Base-by-base conservation (phyloP, 495 filamentous ascomycete species). In the Penicillium coffeae region DNA sequence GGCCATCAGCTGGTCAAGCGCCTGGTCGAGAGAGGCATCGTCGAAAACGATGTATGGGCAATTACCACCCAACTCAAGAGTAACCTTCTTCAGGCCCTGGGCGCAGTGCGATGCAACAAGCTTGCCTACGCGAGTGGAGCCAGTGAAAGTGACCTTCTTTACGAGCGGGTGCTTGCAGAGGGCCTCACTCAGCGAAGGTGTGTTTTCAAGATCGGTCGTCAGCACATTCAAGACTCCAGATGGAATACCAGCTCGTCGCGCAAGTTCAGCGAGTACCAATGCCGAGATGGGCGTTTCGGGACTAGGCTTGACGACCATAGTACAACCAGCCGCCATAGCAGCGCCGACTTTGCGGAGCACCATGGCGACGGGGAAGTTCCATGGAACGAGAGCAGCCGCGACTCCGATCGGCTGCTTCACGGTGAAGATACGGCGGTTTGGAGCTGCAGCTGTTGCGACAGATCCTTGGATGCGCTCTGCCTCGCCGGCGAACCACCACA, bases 11-110 rank as follows among this genome's bases (percentile, higher is more conserved):
- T 75, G 77, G 18, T 77, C 71, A 8, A 83, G 65, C 3, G 85
- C 82, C 42, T 78, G 71, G 14, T 86, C 76, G 13, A 88, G 66
- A 45, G 87, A 80, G 15, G 85, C 85, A 60, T 89, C 86, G 40
- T 87, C 81, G 55, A 89, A 88, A 6, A 88, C 77, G 36, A 88
- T 70, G 64, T 87, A 87, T 0, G 85, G 86, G 37, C 84, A 86
- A 62, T 89, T 88, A 3, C 86, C 86, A 21, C 86, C 86, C 19
- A 89, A 74, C 64, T 89, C 86, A 22, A 88, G 78, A 2, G 81
- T 85, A 9, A 86, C 60, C 52, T 88, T 89, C 70, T 87, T 88
- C 42, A 88, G 65, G 1, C 82, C 80, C 16, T 77, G 72, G 0
- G 83, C 70, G 36, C 79, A 81, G 54, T 80, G 74, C 4, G 69